Conservation (phyloP, 257 asterid species). For the Verbena officinalis region DNA sequence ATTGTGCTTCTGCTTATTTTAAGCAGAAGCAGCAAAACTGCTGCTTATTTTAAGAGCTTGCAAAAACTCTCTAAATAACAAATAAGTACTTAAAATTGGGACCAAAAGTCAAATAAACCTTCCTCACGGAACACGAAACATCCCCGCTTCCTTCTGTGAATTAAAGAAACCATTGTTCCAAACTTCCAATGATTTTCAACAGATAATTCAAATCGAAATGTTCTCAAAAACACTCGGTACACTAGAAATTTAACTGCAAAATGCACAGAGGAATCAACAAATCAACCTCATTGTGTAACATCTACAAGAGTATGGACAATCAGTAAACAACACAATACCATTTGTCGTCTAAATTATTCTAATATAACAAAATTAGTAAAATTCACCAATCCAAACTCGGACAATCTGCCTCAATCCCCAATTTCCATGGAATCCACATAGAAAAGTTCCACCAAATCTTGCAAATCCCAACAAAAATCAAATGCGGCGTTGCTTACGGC, state of each 20-base stretch:
- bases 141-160: neutral
- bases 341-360: constrained; percentile 16
- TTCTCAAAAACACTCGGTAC: constrained; percentile 2
- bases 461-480: constrained; percentile 33
- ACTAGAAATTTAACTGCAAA: constrained; percentile 21
- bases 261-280: neutral
- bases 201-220: constrained; percentile 12
- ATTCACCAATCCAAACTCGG: constrained; percentile 36
- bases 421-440: constrained; percentile 22
- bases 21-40: too few species aligned
- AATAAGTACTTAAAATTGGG: too few species aligned
- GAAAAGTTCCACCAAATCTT: constrained; percentile 16
- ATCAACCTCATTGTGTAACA: constrained; percentile 16
- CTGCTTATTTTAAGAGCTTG: too few species aligned
- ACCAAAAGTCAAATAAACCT: too few species aligned
- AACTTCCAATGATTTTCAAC: neutral
- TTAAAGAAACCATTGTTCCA: neutral
- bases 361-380: constrained; percentile 19
- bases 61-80: too few species aligned
- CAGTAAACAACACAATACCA: constrained; percentile 16
- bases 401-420: constrained; percentile 48
- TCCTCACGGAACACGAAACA: too few species aligned
- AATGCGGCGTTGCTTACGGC: constrained; percentile 67
- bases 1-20: too few species aligned
- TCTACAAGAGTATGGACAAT: constrained; percentile 23